Base-by-base conservation (phyloP, 441 rosid genomes). In the Breynia disticha region DNA sequence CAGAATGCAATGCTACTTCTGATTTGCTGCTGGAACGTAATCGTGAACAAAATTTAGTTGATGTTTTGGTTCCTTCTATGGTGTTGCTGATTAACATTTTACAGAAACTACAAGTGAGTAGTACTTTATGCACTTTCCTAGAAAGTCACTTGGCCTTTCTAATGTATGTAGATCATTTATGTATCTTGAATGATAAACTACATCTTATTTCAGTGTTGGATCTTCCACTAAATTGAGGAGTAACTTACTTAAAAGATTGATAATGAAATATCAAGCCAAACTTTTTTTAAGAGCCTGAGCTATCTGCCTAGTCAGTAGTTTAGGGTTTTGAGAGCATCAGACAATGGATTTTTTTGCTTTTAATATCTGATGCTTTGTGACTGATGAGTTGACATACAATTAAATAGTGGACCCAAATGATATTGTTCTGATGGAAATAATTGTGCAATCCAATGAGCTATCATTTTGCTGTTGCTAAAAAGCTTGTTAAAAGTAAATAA, bases 41-140 rank as follows among this genome's bases (percentile, higher is more conserved):
- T 54, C 96, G 96, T 57, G 99, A 93, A 75, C 95, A 86, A 75
- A 77, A 90, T 76, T 72, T 93, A 64, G 95, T 84, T 72, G 93
- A 89, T 74, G 80, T 93, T 57, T 72, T 86, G 72, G 61, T 89
- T 74, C 96, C 99, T 68, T 75, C 90, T 21, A 79, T 86, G 69
- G 72, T 79, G 59, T 79, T 89, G 74, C 73, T 86, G 77, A 74
- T 86, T 67, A 73, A 74, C 47, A 85, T 93, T 60, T 68, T 93
- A 66, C 84, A 81, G 67, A 90, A 82, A 63, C 68, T 93, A 65
- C 87, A 81, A 91, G 98, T 86, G 54, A 61, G 75, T 70, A 67
- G 22, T 69, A 55, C 53, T 52, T 48, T 35, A 28, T 9, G 8
- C 3, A 9, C 35, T 28, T 9, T 28, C 8, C 7, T 28, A 4